A percentile compares a stretch with the other conserved stretches of the same genome.
Conservation (phyloP, 2,329 filamentous ascomycete species). For the Ophiocordyceps polyrhachis-furcata region DNA sequence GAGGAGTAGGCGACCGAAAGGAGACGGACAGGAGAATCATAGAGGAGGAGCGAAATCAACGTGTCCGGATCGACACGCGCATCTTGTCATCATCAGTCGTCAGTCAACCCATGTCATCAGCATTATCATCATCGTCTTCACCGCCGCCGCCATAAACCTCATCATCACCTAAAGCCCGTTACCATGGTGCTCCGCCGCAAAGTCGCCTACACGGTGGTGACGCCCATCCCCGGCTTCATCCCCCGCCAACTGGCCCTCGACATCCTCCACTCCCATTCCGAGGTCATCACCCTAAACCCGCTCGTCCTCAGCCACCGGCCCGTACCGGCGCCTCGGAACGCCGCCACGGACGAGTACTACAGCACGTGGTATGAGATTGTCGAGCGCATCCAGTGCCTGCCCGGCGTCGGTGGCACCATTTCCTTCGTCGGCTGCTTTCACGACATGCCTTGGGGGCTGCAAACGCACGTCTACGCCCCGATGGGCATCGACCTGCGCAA, state of each 20-base stretch:
- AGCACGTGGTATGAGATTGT: conserved; percentile 58
- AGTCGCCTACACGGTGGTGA: conserved; percentile 47
- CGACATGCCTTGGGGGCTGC: conserved; percentile 51
- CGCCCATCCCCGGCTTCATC: conserved; percentile 50
- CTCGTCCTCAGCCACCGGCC: conserved; percentile 45
- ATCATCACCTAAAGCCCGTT: too few species aligned
- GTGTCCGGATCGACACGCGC: not conserved
- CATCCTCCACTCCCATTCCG: conserved; percentile 51
- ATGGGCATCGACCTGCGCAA: conserved; percentile 48
- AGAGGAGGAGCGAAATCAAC: not conserved
- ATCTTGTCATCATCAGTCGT: not conserved
- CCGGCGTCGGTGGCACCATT: conserved; percentile 47
- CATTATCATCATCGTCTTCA: not conserved
- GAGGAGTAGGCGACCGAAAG: not conserved
- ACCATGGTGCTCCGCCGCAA: conserved; percentile 39
- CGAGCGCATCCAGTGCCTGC: conserved; percentile 49
- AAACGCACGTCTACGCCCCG: conserved; percentile 53
- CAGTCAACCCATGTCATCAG: not conserved
- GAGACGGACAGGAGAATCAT: not conserved
- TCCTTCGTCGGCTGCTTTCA: conserved; percentile 55
- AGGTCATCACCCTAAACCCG: conserved; percentile 53
- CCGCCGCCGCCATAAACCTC: not conserved
- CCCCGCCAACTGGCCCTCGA: conserved; percentile 54
- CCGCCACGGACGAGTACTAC: conserved; percentile 51
- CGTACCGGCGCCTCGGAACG: conserved; percentile 48